phyloP scores from a whole-genome alignment of 1,139 yeast species.

The Hansenula anomala region DNA sequence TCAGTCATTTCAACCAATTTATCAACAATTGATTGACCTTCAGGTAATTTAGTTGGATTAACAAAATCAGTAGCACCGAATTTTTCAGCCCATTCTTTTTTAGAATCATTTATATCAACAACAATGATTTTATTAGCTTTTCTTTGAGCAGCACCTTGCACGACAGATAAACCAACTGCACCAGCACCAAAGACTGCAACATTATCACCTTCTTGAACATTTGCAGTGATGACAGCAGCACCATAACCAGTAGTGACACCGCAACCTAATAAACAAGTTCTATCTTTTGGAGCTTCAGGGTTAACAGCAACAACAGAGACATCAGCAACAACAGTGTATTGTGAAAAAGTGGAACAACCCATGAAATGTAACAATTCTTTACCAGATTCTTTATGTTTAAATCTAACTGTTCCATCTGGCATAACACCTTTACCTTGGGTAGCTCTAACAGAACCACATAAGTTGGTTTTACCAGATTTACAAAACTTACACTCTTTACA shows the following conservation, averaged over 20 bases:
- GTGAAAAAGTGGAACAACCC: slow-evolving; percentile 97
- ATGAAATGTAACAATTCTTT: slow-evolving; percentile 82
- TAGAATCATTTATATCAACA: slow-evolving; percentile 79
- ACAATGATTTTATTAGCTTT: slow-evolving; percentile 81
- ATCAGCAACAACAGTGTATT: slow-evolving; percentile 96
- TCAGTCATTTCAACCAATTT: slow-evolving; percentile 86
- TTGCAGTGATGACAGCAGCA: slow-evolving; percentile 93
- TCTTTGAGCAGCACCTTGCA: slow-evolving; percentile 87
- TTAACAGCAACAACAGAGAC: slow-evolving; percentile 94
- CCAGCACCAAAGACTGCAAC: slow-evolving; percentile 98
- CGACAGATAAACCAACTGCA: slow-evolving; percentile 91
- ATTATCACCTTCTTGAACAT: slow-evolving; percentile 87
- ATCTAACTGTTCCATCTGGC: slow-evolving; percentile 96
- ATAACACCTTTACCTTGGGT: slow-evolving; percentile 88
- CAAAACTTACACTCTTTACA: slow-evolving; percentile 95
- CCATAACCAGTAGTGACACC: slow-evolving; percentile 99
- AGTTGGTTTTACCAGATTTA: slow-evolving; percentile 89
- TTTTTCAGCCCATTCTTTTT: slow-evolving; percentile 78
- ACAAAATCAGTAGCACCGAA: slow-evolving; percentile 96
- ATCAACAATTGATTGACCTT: slow-evolving; percentile 75
- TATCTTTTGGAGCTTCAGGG: slow-evolving; percentile 76
- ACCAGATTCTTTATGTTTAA: slow-evolving; percentile 67
- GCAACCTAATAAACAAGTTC: slow-evolving; percentile 91
- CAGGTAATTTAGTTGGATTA: slow-evolving; percentile 72
- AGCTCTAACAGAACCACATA: slow-evolving; percentile 86